Conservation (phyloP, 2,329 filamentous ascomycete genomes). For the Albophoma yamanashiensis region DNA sequence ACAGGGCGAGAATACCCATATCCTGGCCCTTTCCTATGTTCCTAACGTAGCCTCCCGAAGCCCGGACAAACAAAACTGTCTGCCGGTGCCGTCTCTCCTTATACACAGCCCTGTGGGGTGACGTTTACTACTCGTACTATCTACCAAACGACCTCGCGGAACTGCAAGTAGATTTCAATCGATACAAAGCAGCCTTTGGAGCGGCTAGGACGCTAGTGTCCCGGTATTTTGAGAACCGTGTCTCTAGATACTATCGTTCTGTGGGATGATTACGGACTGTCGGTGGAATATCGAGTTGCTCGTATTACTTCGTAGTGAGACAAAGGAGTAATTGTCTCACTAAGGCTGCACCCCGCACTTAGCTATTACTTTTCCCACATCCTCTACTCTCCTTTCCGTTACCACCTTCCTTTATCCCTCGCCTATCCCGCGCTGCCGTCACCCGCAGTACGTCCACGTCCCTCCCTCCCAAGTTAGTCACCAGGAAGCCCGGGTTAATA, state of each 20-base stretch:
- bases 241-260: background rate
- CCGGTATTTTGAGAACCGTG: background rate
- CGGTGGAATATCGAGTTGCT: no score
- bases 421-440: no score
- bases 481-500: no score
- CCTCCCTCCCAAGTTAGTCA: no score
- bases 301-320: no score
- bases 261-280: no score
- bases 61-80: background rate
- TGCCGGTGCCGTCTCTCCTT: background rate
- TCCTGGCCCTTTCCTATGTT: background rate
- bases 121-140: background rate
- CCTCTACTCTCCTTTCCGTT: no score
- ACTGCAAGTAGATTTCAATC: background rate
- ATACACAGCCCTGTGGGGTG: background rate
- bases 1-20: background rate
- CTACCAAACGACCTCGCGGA: background rate
- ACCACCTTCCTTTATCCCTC: no score
- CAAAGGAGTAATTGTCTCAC: no score
- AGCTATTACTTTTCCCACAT: no score
- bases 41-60: background rate
- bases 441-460: no score
- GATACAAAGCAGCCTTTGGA: background rate
- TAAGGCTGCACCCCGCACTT: no score
- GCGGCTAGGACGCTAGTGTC: background rate